Evolutionary conservation across 139 green algal genomes (phyloP), one percentile per base, ranked within the genome.

Genomic region (Chlamydomonas sphaeroides): DNA sequence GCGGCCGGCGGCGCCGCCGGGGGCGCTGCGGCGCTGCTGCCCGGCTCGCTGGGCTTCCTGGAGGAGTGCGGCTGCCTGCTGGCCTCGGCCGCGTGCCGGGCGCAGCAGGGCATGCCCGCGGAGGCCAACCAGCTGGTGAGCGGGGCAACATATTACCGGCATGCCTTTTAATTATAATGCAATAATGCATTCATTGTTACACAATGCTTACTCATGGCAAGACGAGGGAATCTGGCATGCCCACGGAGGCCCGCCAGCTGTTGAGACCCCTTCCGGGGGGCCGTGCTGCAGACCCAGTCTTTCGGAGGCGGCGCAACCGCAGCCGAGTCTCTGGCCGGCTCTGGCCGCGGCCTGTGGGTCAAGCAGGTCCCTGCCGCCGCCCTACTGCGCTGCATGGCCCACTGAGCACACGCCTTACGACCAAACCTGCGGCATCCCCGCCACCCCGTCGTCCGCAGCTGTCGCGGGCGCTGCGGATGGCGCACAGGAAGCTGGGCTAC

Each of bases 81-180:
- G 56, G 74, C 59, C 14, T 56, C 32, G 38, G 74, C 74, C 0
- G 15, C 41, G 6, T 80, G 74, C 61, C 57, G 70, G 74, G 74
- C 41, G 59, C 36, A 78, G 48, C 65, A 85, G n/a, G 78, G 42
- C 2, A 35, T 80, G 65, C 42, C 41, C 1, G 41, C 18, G 6
- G 45, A 65, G 21, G 85, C 85, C 5, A 86, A 86, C 74, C 59
- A 81, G 79, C 66, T 68, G 74, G 74, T 80, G 66, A 1, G 65
- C 5, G 14, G 63, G n/a, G n/a, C n/a, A n/a, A n/a, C n/a, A n/a
- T n/a, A n/a, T n/a, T n/a, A n/a, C n/a, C n/a, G n/a, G n/a, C n/a
- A n/a, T n/a, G n/a, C n/a, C n/a, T n/a, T n/a, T n/a, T n/a, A n/a
- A n/a, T n/a, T n/a, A n/a, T n/a, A n/a, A n/a, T n/a, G n/a, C n/a